Base-by-base conservation (phyloP, 495 filamentous ascomycete genomes). In the Delitschia confertaspora region DNA sequence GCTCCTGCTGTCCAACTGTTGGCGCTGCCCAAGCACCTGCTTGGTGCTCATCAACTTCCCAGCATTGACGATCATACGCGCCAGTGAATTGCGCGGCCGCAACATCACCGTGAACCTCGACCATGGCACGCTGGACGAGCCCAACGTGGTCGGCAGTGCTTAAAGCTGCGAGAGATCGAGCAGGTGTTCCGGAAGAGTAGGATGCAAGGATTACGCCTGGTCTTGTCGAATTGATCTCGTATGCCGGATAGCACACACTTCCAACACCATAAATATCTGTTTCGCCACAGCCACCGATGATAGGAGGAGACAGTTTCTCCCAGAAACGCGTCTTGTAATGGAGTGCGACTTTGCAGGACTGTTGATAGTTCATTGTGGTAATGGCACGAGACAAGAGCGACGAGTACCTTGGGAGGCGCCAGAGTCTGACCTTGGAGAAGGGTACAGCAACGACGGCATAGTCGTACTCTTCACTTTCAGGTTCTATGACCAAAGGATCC, bases 291-390 rank as follows among this genome's bases (percentile, higher is more conserved):
- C 76, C 73, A 26, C 80, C 80, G 43, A 71, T 63, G 55, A 83
- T 82, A 4, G 80, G 80, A 9, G 69, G 61, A 10, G 61, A 53
- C 41, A 70, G 64, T 30, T 81, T 70, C 46, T 83, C 80, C 80
- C 80, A 84, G 69, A 83, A 84, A 3, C 80, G 70, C 0, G 73
- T 71, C 43, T 65, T 57, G 59, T 76, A 84, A 30, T 77, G 75
- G 3, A 84, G 66, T 0, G 79, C 70, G 0, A 84, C 57, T 49
- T 84, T 84, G 66, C 80, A 84, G 11, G 74, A 69, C 0, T 66
- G 61, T 1, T 49, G 45, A 59, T 82, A 83, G 16, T 69, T 70
- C 46, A 83, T 52, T 7, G 70, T 67, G n/a, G 58, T 53, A 55
- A 84, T 82, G 2, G 80, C 80, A 21, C 75, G 71, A 44, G 62